phyloP scores from a whole-genome alignment of 805 yeast genomes.

The Suhomyces faveliae region DNA sequence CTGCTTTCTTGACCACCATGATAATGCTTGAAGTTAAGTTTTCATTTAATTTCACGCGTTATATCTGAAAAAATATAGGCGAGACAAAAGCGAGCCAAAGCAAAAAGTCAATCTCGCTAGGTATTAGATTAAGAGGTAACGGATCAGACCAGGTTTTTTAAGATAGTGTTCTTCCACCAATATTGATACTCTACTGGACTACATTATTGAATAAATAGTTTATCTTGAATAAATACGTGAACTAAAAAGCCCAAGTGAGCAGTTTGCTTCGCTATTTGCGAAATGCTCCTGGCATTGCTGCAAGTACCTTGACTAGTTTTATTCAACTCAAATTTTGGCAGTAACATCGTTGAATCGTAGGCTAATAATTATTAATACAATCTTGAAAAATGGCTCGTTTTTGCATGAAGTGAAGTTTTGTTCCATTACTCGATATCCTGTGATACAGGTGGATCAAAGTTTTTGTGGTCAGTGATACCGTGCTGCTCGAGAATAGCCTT shows the following conservation, averaged over 20 bases:
- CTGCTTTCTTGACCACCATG: constrained; percentile 8
- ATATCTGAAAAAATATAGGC: background rate
- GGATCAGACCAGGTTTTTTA: no score
- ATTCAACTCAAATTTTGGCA: background rate
- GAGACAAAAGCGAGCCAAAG: background rate
- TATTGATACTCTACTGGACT: no score
- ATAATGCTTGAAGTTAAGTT: background rate
- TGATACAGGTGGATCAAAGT: constrained; percentile 4
- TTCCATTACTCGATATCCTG: constrained; percentile 3
- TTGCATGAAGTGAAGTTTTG: constrained; percentile 1
- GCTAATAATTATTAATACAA: constrained; percentile 4
- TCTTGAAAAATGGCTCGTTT: background rate
- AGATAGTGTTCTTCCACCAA: no score
- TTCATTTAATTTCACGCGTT: constrained; percentile 1
- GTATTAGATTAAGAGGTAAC: no score
- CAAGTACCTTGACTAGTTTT: background rate
- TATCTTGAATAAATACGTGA: constrained; percentile 1
- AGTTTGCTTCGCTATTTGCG: background rate
- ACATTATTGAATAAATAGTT: background rate
- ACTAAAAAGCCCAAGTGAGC: background rate
- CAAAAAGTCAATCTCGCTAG: no score
- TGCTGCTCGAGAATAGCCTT: constrained; percentile 20
- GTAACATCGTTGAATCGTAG: constrained; percentile 1
- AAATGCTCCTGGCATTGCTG: background rate
- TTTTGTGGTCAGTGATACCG: constrained; percentile 6